Evolutionary conservation across 345 rosid genomes (phyloP).

Genomic region (Physaria fendleri): DNA sequence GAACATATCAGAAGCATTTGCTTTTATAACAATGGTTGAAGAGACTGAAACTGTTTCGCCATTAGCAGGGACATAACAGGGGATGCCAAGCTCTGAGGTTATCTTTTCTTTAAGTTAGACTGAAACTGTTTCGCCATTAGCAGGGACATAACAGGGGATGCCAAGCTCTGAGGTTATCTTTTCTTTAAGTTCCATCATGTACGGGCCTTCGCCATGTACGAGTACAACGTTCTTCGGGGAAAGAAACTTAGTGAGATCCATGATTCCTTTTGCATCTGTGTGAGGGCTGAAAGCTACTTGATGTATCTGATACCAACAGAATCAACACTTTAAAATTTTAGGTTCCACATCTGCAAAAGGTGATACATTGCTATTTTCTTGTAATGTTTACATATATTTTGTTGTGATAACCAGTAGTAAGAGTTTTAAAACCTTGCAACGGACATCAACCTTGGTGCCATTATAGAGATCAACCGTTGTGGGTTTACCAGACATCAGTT

Average conservation of each 20-base stretch:
- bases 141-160: slow-evolving; percentile 67
- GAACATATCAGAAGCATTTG: slow-evolving; percentile 60
- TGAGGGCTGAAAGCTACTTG: slow-evolving; percentile 93
- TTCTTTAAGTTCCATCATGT: slow-evolving; percentile 64
- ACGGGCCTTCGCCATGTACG: slow-evolving; percentile 90
- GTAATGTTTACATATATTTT: neutral
- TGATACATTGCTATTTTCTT: neutral
- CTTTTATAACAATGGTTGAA: slow-evolving; percentile 49
- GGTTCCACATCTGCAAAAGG: neutral
- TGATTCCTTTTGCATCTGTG: slow-evolving; percentile 88
- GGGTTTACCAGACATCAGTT: slow-evolving; percentile 81
- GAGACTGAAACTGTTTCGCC: slow-evolving; percentile 58
- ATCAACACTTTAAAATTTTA: neutral
- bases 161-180: slow-evolving; percentile 62
- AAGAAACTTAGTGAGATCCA: slow-evolving; percentile 90
- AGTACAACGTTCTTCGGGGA: slow-evolving; percentile 75
- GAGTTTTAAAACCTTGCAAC: slow-evolving; percentile 64
- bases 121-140: slow-evolving; percentile 61
- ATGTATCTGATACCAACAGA: slow-evolving; percentile 50
- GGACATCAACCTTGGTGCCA: slow-evolving; percentile 75
- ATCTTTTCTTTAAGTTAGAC: slow-evolving; percentile 66
- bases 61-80: slow-evolving; percentile 72
- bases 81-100: slow-evolving; percentile 61
- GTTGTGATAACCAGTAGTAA: slow-evolving; percentile 8
- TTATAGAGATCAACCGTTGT: slow-evolving; percentile 76